Base-by-base conservation (phyloP, 2,329 filamentous ascomycete genomes). In the Uncinocarpus reesii region DNA sequence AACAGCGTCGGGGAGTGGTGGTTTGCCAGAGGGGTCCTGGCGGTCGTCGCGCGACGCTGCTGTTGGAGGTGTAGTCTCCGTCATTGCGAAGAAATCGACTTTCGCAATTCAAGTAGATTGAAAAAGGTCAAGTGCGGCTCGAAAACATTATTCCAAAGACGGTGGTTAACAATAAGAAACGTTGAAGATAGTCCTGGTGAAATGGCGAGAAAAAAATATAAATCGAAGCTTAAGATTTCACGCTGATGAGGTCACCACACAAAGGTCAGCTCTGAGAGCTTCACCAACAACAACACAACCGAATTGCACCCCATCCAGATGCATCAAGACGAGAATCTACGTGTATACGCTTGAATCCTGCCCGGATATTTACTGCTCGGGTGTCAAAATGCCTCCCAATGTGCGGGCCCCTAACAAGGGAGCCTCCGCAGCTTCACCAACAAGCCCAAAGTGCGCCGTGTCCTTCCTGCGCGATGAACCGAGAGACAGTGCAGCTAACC, bases 401-500 rank as follows among this genome's bases (percentile, higher is more conserved):
- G 6, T 16, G 7, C 29, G 29, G 6, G 29, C 36, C 24, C 26
- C 48, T 24, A 43, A 44, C 16, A 37, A 29, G n/a, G 46, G 50
- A 34, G 44, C 52, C 31, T 42, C 53, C 21, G 20, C 38, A 28
- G 52, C 34, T 13, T 51, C 52, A 29, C 38, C 45, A 7, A 18
- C 42, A 18, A 32, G 28, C 15, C 38, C 44, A 26, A 52, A 49
- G 52, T 53, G 47, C 11, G 35, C 23, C 15, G 11, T 44, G 21
- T 38, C 50, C 32, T 20, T 15, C 5, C 11, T 21, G 29, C 13
- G 3, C 7, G n/a, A 31, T 16, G 10, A 15, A 40, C 16, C 18
- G 18, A 42, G 5, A 20, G 20, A 21, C 15, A 28, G 11, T 23
- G 4, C 23, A 47, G 48, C 58, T 58, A 42, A 62, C 50, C 10